A percentile compares a stretch with the other conserved stretches of the same genome.
Conservation (phyloP, 2,329 filamentous ascomycete species). For the Alternaria viburni region DNA sequence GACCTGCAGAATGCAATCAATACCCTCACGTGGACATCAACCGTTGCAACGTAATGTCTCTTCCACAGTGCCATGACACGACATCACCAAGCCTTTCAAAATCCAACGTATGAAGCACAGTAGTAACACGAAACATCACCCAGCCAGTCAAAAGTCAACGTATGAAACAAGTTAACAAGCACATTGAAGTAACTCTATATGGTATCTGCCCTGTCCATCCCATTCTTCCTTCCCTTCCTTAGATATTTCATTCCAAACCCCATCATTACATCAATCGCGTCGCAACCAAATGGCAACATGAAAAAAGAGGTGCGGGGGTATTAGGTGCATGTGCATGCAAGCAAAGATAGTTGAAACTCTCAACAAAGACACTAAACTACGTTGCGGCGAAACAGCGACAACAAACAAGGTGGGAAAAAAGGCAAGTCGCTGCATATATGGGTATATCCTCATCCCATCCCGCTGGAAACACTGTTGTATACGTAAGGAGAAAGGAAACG, state of each 20-base stretch:
- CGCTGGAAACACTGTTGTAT: slow-evolving; percentile 15
- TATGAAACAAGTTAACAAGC: not conserved
- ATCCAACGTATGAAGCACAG: not conserved
- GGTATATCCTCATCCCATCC: slow-evolving; percentile 30
- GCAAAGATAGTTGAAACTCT: not conserved
- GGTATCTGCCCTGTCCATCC: slow-evolving; percentile 1
- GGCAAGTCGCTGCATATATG: slow-evolving; percentile 18
- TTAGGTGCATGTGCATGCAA: slow-evolving; percentile 9
- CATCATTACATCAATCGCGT: slow-evolving; percentile 15
- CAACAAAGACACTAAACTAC: slow-evolving; percentile 3
- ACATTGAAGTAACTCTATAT: slow-evolving; percentile 5
- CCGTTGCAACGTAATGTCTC: not conserved
- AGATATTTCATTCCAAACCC: not conserved
- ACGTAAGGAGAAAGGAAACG: slow-evolving; percentile 21
- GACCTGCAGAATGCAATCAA: not conserved
- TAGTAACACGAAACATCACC: not conserved
- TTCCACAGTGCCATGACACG: not conserved
- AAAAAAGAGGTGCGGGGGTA: slow-evolving; percentile 2
- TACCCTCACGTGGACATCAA: not conserved
- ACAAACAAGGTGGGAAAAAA: slow-evolving; percentile 2
- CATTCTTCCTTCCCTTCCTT: not conserved
- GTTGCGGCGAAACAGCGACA: not conserved
- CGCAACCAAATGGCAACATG: slow-evolving; percentile 1
- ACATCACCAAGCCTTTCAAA: not conserved
- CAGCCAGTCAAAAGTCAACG: not conserved